phyloP scores from a whole-genome alignment of 805 yeast genomes.

The Metschnikowia hibisci region DNA sequence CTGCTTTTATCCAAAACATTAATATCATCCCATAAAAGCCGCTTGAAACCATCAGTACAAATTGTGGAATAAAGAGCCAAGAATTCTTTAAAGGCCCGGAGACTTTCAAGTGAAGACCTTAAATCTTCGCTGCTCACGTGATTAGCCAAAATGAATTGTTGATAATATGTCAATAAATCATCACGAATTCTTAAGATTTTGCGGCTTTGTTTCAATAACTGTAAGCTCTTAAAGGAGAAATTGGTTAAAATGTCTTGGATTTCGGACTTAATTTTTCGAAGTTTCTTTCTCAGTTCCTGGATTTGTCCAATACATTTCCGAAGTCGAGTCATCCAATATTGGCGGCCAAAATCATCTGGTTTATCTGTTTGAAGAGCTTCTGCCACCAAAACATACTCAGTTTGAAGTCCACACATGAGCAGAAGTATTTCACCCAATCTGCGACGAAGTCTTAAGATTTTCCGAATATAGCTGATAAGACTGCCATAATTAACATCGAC shows the following conservation, averaged over 20 bases:
- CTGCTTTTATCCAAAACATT: slow-evolving; percentile 3
- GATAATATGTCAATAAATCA: slow-evolving; percentile 2
- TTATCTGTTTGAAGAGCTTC: not conserved
- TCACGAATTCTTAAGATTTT: slow-evolving; percentile 1
- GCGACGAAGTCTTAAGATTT: slow-evolving; percentile 5
- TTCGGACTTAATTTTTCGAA: not conserved
- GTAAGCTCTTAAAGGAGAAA: not conserved
- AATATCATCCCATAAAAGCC: slow-evolving; percentile 4
- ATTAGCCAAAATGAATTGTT: slow-evolving; percentile 2
- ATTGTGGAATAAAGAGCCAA: slow-evolving; percentile 5
- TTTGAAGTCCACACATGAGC: slow-evolving; percentile 6
- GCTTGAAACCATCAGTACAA: slow-evolving; percentile 5
- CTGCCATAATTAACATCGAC: slow-evolving; percentile 2
- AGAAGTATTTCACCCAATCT: slow-evolving; percentile 3
- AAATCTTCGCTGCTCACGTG: slow-evolving; percentile 3
- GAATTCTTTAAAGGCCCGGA: slow-evolving; percentile 3
- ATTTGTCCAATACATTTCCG: not conserved
- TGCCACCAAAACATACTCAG: slow-evolving; percentile 3
- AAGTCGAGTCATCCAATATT: not conserved
- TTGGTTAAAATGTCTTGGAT: not conserved
- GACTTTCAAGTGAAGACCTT: slow-evolving; percentile 1
- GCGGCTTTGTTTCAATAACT: slow-evolving; percentile 1
- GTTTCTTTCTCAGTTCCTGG: not conserved
- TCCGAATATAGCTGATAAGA: slow-evolving; percentile 2
- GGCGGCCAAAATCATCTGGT: not conserved